These are phyloP conservation scores for Picea engelmannii DNA, from an alignment of 83 land plant genomes.

Conservation along the genomic window DNA sequence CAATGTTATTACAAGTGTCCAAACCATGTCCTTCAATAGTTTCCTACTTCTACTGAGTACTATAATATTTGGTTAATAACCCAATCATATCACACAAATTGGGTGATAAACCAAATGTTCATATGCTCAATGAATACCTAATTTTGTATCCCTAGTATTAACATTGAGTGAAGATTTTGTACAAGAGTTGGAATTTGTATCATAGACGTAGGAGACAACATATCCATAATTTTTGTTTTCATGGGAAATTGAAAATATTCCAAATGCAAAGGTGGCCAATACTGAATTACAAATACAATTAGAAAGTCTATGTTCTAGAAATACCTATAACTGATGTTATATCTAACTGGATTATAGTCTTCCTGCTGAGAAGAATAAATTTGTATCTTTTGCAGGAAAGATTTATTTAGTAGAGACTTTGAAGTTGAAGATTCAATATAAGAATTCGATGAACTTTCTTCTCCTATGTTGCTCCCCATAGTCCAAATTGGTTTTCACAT, in stretches of 20 bases:
- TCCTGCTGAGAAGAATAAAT: not conserved
- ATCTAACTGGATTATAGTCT: slow-evolving; percentile 58
- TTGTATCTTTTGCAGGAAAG: too few relatives aligned
- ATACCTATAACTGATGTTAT: slow-evolving; percentile 59
- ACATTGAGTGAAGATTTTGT: slow-evolving; percentile 12
- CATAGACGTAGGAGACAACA: slow-evolving; percentile 43
- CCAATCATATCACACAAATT: not conserved
- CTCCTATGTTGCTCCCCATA: too few relatives aligned
- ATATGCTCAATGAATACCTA: not conserved
- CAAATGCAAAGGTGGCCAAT: slow-evolving; percentile 68
- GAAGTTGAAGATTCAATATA: too few relatives aligned
- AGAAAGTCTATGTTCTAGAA: slow-evolving; percentile 72
- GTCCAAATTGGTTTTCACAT: too few relatives aligned
- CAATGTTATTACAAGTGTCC: slow-evolving; percentile 68
- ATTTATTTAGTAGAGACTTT: too few relatives aligned
- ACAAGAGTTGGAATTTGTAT: slow-evolving; percentile 44
- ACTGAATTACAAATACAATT: slow-evolving; percentile 58
- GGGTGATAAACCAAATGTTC: not conserved
- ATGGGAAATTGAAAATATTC: slow-evolving; percentile 61
- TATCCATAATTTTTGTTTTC: slow-evolving; percentile 48
- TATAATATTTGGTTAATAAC: too few relatives aligned
- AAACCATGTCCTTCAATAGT: slow-evolving; percentile 36
- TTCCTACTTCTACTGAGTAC: not conserved
- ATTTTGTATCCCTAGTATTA: not conserved
- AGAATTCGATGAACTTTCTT: too few relatives aligned